Evolutionary conservation across 768 basidiomycete genomes (phyloP), one percentile per base, ranked within the genome.

Genomic region (Piloderma croceum): DNA sequence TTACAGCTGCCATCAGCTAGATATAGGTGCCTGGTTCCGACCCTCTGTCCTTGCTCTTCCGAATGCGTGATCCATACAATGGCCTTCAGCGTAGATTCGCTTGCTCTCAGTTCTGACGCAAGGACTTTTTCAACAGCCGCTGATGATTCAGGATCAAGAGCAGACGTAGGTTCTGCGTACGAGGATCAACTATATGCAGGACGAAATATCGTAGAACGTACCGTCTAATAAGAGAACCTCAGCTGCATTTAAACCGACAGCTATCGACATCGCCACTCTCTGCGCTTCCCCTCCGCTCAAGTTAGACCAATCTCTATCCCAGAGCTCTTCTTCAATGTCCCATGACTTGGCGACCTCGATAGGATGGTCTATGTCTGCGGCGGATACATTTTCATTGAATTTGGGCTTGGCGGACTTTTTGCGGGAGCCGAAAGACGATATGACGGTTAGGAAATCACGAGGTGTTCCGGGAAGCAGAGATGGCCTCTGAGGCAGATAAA

Each of bases 41-140:
- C 76, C 39, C 87, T 69, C 47, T 73, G 63, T 4, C 79, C 84
- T 58, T 91, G 90, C 46, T 89, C 83, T 3, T 79, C 77, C 0
- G 85, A 87, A 57, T 91, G 90, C 0, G 90, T 92, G 44, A 92
- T 88, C 90, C 90, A 92, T 3, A 92, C 56, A 29, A 90, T 61
- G 0, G 88, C 83, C 55, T 86, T 85, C 38, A 88, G 60, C 24
- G 64, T 62, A 17, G 72, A 66, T 27, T 73, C 62, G 7, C 61
- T 40, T 2, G 69, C 65, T 29, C 57, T 70, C 24, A 91, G 57
- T 40, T 80, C 70, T 6, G 68, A 55, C 4, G 70, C 43, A 11
- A 93, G 62, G 34, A 67, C 73, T 33, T 70, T 61, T 56, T 94
- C 91, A 2, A 94, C 85, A 21, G 69, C 60, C 11, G 65, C 51